These are phyloP conservation scores for Skeletonema costatum DNA, from an alignment of 108 stramenopile species.

Conservation along the genomic window DNA sequence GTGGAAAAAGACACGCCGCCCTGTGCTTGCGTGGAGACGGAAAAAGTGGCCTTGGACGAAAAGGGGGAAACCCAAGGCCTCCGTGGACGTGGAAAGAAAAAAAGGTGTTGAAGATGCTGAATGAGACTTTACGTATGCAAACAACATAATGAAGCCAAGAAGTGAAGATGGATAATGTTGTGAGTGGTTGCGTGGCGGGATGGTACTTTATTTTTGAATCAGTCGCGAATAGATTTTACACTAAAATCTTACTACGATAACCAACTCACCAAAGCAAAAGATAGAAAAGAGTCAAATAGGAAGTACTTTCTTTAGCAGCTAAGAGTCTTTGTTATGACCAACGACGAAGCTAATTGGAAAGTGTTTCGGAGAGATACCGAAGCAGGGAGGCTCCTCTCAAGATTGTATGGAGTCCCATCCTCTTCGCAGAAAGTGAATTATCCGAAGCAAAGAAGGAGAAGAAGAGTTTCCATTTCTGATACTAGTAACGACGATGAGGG, in stretches of 20 bases:
- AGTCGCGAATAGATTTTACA: too few species aligned
- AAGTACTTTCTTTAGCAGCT: too few species aligned
- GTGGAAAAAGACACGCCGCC: not conserved
- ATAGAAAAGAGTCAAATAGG: too few species aligned
- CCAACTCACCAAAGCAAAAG: too few species aligned
- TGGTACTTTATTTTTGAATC: too few species aligned
- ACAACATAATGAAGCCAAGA: too few species aligned
- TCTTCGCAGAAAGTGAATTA: conserved; percentile 9
- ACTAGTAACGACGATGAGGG: not conserved
- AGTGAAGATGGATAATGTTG: too few species aligned
- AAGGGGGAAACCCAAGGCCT: not conserved
- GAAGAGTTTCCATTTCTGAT: not conserved
- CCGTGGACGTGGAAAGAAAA: not conserved
- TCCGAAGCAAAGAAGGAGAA: conserved; percentile 22
- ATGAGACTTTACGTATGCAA: too few species aligned
- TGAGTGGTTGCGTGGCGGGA: too few species aligned
- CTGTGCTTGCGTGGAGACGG: not conserved
- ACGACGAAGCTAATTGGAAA: conserved; percentile 22
- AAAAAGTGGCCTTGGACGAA: not conserved
- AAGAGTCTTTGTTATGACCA: not conserved
- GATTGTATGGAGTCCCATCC: conserved; percentile 37
- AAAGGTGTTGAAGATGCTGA: too few species aligned
- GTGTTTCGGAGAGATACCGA: conserved; percentile 40
- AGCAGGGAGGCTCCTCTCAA: conserved; percentile 30
- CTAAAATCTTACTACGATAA: too few species aligned